A percentile compares a stretch with the other conserved stretches of the same genome.
Conservation (phyloP, 331 rosid genomes). For the Phaseolus coccineus region DNA sequence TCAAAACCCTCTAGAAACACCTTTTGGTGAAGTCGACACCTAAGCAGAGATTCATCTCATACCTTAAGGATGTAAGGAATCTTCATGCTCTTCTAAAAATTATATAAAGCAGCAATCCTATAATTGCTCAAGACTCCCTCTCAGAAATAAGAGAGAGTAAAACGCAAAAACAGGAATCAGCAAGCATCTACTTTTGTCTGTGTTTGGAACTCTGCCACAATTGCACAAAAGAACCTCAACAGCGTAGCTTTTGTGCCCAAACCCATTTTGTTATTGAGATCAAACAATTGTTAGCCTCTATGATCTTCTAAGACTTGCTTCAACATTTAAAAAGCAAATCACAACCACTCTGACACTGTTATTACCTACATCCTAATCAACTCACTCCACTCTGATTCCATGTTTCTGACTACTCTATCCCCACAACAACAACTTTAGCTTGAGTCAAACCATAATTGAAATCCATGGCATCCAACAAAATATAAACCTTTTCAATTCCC, state of each 20-base stretch:
- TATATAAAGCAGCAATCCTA: background rate
- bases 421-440: background rate
- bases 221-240: background rate
- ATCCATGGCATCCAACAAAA: slow-evolving; percentile 21
- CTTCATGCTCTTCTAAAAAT: background rate
- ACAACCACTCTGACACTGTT: background rate
- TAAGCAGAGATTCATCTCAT: background rate
- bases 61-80: background rate
- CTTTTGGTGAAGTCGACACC: background rate
- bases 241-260: background rate
- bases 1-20: background rate
- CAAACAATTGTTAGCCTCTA: slow-evolving; percentile 16
- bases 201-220: background rate
- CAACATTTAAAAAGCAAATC: slow-evolving; percentile 30
- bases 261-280: slow-evolving; percentile 13
- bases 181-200: background rate
- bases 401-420: background rate
- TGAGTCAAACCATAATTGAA: slow-evolving; percentile 34
- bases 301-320: slow-evolving; percentile 20
- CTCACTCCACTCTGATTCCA: background rate
- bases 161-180: slow-evolving; percentile 32
- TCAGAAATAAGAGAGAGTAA: background rate
- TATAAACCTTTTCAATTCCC: background rate
- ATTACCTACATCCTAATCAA: slow-evolving; percentile 11
- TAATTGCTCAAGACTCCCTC: slow-evolving; percentile 16